Evolutionary conservation across 768 basidiomycete genomes (phyloP).

Genomic region (Tylopilus subfusipes): DNA sequence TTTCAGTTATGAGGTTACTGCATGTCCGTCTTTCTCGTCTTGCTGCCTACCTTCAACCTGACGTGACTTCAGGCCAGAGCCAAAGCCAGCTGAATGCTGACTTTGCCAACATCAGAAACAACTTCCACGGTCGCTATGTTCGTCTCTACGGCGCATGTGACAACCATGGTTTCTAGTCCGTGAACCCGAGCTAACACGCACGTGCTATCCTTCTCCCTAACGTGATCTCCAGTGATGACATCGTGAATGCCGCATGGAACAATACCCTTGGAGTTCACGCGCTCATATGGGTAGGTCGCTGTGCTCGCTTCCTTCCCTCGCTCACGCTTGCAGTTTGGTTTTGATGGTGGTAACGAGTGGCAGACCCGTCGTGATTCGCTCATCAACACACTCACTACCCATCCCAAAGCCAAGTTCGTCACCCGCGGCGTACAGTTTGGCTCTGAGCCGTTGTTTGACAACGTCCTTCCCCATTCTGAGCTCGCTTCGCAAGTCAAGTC

Average conservation of each 20-base stretch:
- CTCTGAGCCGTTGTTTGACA: constrained; percentile 64
- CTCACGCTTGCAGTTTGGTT: constrained; percentile 33
- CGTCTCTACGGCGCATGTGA: constrained; percentile 46
- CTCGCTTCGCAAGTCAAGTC: constrained; percentile 50
- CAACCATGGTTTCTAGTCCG: constrained; percentile 39
- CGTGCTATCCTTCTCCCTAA: constrained; percentile 16
- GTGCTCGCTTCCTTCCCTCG: neutral
- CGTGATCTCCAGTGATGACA: constrained; percentile 41
- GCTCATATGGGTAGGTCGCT: constrained; percentile 60
- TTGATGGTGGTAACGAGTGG: constrained; percentile 44
- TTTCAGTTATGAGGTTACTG: constrained; percentile 63
- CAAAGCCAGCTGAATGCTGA: constrained; percentile 46
- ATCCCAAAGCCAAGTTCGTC: constrained; percentile 60
- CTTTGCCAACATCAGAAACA: constrained; percentile 56
- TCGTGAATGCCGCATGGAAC: constrained; percentile 66
- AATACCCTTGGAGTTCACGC: constrained; percentile 70
- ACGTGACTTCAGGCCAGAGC: constrained; percentile 50
- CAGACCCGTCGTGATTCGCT: constrained; percentile 50
- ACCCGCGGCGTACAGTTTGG: constrained; percentile 70
- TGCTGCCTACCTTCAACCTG: neutral
- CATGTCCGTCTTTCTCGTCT: constrained; percentile 40
- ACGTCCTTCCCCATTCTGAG: constrained; percentile 43
- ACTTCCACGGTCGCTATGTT: constrained; percentile 64
- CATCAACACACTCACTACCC: constrained; percentile 50
- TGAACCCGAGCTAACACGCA: neutral